These are phyloP conservation scores for Endocarpon pusillum DNA, from an alignment of 495 filamentous ascomycete species.

Conservation along the genomic window DNA sequence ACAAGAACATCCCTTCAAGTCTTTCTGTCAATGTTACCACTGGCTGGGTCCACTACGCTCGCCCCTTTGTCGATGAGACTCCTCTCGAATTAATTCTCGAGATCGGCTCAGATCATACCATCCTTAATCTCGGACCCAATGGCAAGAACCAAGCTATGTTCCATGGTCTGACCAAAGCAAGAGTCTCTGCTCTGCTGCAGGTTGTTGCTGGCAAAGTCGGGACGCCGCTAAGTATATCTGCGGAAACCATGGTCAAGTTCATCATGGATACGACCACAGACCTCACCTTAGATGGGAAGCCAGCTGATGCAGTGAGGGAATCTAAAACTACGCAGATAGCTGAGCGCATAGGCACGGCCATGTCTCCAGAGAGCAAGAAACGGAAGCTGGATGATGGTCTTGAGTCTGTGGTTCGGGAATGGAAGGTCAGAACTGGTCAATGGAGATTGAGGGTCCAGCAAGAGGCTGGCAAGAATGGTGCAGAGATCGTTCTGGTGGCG, in stretches of 20 bases:
- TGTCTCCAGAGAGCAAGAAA: not conserved
- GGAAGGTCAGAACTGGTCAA: constrained; percentile 62
- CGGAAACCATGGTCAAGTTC: constrained; percentile 56
- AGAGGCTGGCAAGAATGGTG: constrained; percentile 19
- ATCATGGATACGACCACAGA: constrained; percentile 48
- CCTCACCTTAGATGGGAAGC: constrained; percentile 50
- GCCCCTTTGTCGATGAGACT: constrained; percentile 65
- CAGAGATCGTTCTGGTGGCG: constrained; percentile 52
- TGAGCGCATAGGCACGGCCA: not conserved
- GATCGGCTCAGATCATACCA: constrained; percentile 49
- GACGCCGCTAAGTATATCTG: constrained; percentile 47
- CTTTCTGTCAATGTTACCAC: no score
- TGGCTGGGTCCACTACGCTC: constrained; percentile 63
- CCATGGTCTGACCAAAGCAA: constrained; percentile 43
- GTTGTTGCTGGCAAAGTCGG: constrained; percentile 70
- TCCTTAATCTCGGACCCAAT: constrained; percentile 40
- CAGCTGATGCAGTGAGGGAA: constrained; percentile 4
- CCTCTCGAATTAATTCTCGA: constrained; percentile 64
- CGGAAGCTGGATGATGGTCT: no score
- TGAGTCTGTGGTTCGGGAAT: constrained; percentile 30
- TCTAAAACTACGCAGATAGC: constrained; percentile 3
- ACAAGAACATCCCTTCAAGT: no score
- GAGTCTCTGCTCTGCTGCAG: constrained; percentile 57
- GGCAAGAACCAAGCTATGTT: constrained; percentile 47
- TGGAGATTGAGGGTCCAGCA: constrained; percentile 62